A percentile compares a stretch with the other conserved stretches of the same genome.
Conservation (phyloP, 2,329 filamentous ascomycete species). For the Sclerotinia minor region DNA sequence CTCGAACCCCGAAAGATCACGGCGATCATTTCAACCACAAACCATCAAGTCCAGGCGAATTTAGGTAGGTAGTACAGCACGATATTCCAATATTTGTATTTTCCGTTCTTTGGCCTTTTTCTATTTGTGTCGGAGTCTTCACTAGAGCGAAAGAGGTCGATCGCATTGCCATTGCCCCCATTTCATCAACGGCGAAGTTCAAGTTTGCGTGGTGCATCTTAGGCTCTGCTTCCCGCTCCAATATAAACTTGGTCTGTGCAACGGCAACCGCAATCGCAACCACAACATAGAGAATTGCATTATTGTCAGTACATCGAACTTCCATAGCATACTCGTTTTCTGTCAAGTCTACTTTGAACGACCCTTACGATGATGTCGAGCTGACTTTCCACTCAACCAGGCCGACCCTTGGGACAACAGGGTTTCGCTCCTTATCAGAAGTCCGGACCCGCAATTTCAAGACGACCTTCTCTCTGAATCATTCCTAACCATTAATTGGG, state of each 20-base stretch:
- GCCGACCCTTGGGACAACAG: not conserved
- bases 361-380: constrained; percentile 2
- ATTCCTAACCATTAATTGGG: not conserved
- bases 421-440: not conserved
- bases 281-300: constrained; percentile 16
- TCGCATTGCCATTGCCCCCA: not conserved
- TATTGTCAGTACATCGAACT: constrained; percentile 3
- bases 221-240: constrained; percentile 21
- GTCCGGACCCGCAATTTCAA: not conserved
- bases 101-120: constrained; percentile 2
- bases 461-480: not conserved
- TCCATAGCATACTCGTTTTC: not conserved
- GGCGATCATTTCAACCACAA: constrained; percentile 10
- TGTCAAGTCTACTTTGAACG: constrained; percentile 12
- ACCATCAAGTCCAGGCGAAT: constrained; percentile 15
- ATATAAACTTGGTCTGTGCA: constrained; percentile 20
- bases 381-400: constrained; percentile 10
- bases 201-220: constrained; percentile 21
- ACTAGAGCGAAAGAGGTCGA: constrained; percentile 10
- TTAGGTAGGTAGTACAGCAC: constrained; percentile 19
- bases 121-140: not conserved
- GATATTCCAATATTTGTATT: constrained; percentile 16
- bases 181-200: constrained; percentile 12
- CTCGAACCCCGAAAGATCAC: constrained; percentile 18
- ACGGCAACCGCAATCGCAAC: not conserved